A percentile compares a stretch with the other conserved stretches of the same genome.
These are phyloP conservation scores for Penicillium bialowiezense DNA, from an alignment of 495 filamentous ascomycete species.

Conservation along the genomic window DNA sequence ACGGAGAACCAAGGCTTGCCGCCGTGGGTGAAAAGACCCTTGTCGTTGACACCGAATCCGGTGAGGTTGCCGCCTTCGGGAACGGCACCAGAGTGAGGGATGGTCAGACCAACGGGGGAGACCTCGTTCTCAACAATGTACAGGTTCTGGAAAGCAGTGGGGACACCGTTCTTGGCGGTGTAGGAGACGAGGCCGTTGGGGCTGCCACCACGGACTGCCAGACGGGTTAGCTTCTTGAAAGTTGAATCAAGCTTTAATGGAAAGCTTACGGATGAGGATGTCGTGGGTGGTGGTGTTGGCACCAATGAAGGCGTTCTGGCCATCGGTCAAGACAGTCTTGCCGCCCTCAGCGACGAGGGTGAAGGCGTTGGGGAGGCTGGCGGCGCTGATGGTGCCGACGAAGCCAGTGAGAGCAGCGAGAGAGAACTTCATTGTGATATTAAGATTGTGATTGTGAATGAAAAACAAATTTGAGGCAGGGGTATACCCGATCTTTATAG, in stretches of 20 bases:
- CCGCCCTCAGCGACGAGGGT: conserved; percentile 33
- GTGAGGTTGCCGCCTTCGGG: conserved; percentile 26
- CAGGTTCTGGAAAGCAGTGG: conserved; percentile 31
- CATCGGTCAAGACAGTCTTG: conserved; percentile 30
- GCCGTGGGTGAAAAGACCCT: conserved; percentile 29
- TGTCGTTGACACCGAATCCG: conserved; percentile 26
- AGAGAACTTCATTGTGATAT: conserved; percentile 32
- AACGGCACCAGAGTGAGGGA: conserved; percentile 29
- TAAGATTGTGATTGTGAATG: not conserved
- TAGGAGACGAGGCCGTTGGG: conserved; percentile 20
- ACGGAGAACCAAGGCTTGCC: conserved; percentile 27
- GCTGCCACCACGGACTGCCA: conserved; percentile 13
- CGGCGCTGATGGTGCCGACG: conserved; percentile 23
- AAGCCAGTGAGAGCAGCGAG: conserved; percentile 25
- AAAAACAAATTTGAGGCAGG: too few species aligned
- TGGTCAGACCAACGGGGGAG: conserved; percentile 24
- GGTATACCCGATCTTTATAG: conserved; percentile 2
- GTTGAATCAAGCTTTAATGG: not conserved
- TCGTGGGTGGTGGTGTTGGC: conserved; percentile 19
- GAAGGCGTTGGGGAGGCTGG: conserved; percentile 29
- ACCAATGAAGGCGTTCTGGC: conserved; percentile 23
- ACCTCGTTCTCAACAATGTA: conserved; percentile 26
- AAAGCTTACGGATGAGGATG: conserved; percentile 29
- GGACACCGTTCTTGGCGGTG: conserved; percentile 21
- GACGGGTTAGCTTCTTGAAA: not conserved